Evolutionary conservation across 2,329 filamentous ascomycete species (phyloP).

Genomic region (Thelonectria blattea): DNA sequence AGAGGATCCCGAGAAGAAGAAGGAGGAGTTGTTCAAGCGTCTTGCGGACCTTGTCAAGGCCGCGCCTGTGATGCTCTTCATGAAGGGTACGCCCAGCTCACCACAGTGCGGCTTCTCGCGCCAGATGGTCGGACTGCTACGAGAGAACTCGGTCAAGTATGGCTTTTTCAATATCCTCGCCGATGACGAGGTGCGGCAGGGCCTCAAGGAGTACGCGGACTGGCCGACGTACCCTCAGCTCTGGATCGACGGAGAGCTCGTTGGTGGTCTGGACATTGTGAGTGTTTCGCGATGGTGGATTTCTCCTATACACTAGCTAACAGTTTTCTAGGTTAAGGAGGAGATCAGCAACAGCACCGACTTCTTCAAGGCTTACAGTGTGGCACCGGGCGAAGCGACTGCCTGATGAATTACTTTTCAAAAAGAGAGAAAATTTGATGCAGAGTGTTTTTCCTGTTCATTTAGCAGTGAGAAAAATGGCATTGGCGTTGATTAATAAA

Average conservation of each 20-base stretch:
- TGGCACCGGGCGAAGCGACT: constrained; percentile 50
- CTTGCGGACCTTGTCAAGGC: constrained; percentile 88
- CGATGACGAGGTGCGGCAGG: constrained; percentile 95
- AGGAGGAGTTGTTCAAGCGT: constrained; percentile 85
- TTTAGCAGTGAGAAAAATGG: constrained; percentile 13
- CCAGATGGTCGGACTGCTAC: constrained; percentile 83
- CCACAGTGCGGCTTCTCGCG: constrained; percentile 94
- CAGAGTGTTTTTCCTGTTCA: not conserved
- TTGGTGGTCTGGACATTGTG: constrained; percentile 95
- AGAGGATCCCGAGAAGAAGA: constrained; percentile 64
- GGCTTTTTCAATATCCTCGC: constrained; percentile 99
- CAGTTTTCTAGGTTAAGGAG: constrained; percentile 77
- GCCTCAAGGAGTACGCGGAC: constrained; percentile 95
- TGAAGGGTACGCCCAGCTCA: constrained; percentile 91
- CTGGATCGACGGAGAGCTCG: constrained; percentile 87
- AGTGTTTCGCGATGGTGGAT: constrained; percentile 46
- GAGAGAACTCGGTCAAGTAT: constrained; percentile 92
- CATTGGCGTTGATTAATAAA: constrained; percentile 1
- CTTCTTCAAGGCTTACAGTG: constrained; percentile 79
- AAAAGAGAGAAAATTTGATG: constrained; percentile 11
- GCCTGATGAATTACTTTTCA: constrained; percentile 35
- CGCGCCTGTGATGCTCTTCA: constrained; percentile 97
- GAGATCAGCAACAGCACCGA: constrained; percentile 83
- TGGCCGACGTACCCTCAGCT: constrained; percentile 98
- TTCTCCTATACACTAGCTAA: constrained; percentile 27